Percentiles rank a stretch among this genome's conserved stretches.
These are phyloP conservation scores for Aspergillus sclerotiicarbonarius DNA, from an alignment of 495 filamentous ascomycete species.

Conservation along the genomic window DNA sequence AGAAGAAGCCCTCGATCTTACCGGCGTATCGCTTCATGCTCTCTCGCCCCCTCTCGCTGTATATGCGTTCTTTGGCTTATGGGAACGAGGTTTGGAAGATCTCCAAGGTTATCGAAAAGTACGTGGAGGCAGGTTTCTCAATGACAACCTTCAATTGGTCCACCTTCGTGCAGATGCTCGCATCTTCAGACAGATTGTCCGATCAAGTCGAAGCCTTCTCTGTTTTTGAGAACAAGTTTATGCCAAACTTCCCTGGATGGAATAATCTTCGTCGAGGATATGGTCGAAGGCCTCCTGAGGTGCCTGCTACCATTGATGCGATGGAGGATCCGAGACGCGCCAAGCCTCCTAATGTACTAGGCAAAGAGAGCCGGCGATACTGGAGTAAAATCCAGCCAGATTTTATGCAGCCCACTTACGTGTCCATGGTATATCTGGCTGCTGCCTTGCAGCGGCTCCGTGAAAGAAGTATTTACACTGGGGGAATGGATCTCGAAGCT, in stretches of 20 bases:
- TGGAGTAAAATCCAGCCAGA: constrained; percentile 39
- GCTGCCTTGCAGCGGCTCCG: constrained; percentile 44
- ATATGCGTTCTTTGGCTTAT: constrained; percentile 55
- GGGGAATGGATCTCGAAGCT: constrained; percentile 28
- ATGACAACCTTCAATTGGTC: constrained; percentile 58
- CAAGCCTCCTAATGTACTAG: constrained; percentile 26
- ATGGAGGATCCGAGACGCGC: constrained; percentile 17
- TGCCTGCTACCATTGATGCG: constrained; percentile 29
- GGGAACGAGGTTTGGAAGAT: constrained; percentile 48
- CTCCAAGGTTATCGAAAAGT: constrained; percentile 43
- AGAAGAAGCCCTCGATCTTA: constrained; percentile 32
- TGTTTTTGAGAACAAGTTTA: constrained; percentile 69
- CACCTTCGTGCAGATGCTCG: constrained; percentile 48
- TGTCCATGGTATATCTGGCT: constrained; percentile 55
- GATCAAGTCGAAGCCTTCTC: constrained; percentile 57
- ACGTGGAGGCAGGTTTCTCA: constrained; percentile 61
- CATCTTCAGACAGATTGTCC: constrained; percentile 32
- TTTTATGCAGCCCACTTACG: constrained; percentile 50
- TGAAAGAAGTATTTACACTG: constrained; percentile 31
- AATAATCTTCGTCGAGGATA: constrained; percentile 30
- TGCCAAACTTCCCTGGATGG: constrained; percentile 77
- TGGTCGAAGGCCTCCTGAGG: constrained; percentile 29
- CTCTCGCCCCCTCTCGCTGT: constrained; percentile 53
- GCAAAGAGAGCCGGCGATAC: constrained; percentile 26
- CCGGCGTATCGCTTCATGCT: constrained; percentile 58